Percentiles rank a stretch among this genome's conserved stretches.
These are phyloP conservation scores for Pisolithus thermaeus DNA, from an alignment of 1,284 basidiomycete genomes.

Conservation along the genomic window DNA sequence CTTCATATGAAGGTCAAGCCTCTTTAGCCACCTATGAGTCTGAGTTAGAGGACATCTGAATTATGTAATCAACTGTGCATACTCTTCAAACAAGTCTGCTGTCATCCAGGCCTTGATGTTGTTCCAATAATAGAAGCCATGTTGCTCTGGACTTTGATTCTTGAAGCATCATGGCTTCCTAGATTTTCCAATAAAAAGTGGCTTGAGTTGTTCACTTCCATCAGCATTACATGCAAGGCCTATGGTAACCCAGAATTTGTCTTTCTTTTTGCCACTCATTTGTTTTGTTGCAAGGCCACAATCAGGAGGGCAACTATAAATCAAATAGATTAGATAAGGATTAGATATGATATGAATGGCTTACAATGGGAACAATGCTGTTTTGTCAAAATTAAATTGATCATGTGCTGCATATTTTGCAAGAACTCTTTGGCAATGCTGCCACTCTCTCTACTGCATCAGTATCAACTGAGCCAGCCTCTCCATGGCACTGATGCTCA, in stretches of 20 bases:
- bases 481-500: slow-evolving; percentile 30
- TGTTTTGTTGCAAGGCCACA: slow-evolving; percentile 14
- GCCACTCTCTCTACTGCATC: too few relatives aligned
- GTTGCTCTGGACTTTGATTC: slow-evolving; percentile 5
- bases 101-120: slow-evolving; percentile 26
- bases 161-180: slow-evolving; percentile 17
- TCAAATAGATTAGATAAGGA: too few relatives aligned
- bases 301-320: too few relatives aligned
- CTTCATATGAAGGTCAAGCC: not conserved
- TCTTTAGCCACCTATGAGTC: not conserved
- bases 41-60: too few relatives aligned
- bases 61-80: not conserved
- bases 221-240: slow-evolving; percentile 18
- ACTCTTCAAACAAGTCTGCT: slow-evolving; percentile 19
- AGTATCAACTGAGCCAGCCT: slow-evolving; percentile 15
- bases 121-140: slow-evolving; percentile 18
- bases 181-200: slow-evolving; percentile 20
- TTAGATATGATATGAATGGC: too few relatives aligned
- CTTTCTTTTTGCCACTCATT: slow-evolving; percentile 14
- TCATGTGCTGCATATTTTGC: too few relatives aligned
- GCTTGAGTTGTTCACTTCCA: slow-evolving; percentile 15
- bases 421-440: too few relatives aligned
- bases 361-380: too few relatives aligned
- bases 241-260: slow-evolving; percentile 20
- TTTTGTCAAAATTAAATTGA: too few relatives aligned